Base-by-base conservation (phyloP, 441 rosid species). In the Erysimum pusillum region DNA sequence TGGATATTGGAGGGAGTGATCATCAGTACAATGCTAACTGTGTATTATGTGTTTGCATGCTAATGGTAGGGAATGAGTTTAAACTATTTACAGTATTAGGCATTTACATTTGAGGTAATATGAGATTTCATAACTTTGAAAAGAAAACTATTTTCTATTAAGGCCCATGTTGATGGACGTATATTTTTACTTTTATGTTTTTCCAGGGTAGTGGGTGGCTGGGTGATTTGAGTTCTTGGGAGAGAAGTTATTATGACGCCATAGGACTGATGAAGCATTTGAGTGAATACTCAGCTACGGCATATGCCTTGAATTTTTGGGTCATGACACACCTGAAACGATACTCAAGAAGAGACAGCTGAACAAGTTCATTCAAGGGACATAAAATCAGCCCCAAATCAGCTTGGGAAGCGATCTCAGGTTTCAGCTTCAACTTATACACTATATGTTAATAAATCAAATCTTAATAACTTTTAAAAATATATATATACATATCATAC, bases 211-310 rank as follows among this genome's bases (percentile, higher is more conserved):
- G 92, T 14, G 97, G 93, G 9, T 90, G 84, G 78, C 87, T 89
- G n/a, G n/a, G n/a, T n/a, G n/a, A n/a, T 63, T 81, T 90, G 92
- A 96, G 96, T 84, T 98, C 98, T 3, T 95, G 84, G 11, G 97
- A 90, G n/a, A 87, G 84, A 82, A 90, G 97, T 81, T 96, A 91
- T 58, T 96, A 91, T 58, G 99, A 96, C 75, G 98, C 98, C 76
- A 77, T 96, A 69, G 90, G 97, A 76, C 81, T 96, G 79, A 90
- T 94, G 96, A 92, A 90, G 80, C 98, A 96, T 80, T 79, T 94
- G 58, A 89, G 90, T 25, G 99, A 89, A 85, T 96, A 91, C 68
- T 86, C 89, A 31, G 98, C 99, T 46, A 59, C 93, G 32, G 87
- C 97, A 13, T 96, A 83, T 85, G 98, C 98, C 98, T 57, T 68